Conservation (phyloP, 495 filamentous ascomycete genomes). For the Penicillium lagena region DNA sequence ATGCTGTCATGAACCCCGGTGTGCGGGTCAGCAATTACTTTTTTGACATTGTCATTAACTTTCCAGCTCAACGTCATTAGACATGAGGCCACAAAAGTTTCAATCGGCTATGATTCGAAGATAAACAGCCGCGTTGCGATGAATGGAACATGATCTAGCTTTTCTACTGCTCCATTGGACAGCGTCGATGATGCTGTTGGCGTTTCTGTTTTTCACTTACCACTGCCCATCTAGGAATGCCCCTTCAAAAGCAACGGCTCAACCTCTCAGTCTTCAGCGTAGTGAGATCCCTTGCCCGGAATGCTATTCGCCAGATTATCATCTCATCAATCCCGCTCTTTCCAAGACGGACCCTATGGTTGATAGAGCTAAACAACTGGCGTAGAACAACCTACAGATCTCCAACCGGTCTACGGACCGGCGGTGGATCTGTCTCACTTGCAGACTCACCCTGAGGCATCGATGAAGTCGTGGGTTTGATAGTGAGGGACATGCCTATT, state of each 20-base stretch:
- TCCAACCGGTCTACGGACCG: constrained; percentile 16
- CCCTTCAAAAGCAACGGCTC: constrained; percentile 1
- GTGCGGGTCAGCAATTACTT: too few relatives aligned
- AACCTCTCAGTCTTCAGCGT: constrained; percentile 2
- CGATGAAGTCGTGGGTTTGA: constrained; percentile 42
- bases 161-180: constrained; percentile 9
- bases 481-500: constrained; percentile 40
- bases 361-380: constrained; percentile 47
- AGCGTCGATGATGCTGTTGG: constrained; percentile 1
- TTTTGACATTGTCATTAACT: too few relatives aligned
- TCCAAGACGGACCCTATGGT: constrained; percentile 31
- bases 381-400: constrained; percentile 32
- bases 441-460: constrained; percentile 45
- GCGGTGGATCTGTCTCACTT: constrained; percentile 35
- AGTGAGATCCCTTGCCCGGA: neutral
- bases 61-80: too few relatives aligned
- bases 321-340: constrained; percentile 38
- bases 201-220: constrained; percentile 4
- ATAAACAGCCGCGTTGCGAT: constrained; percentile 23
- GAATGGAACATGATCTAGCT: constrained; percentile 25
- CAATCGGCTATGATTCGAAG: too few relatives aligned
- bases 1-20: too few relatives aligned
- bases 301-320: constrained; percentile 37
- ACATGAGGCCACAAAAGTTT: too few relatives aligned
- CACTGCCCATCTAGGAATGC: constrained; percentile 1